Evolutionary conservation across 495 filamentous ascomycete species (phyloP).

Genomic region (Penicillium arizonense): DNA sequence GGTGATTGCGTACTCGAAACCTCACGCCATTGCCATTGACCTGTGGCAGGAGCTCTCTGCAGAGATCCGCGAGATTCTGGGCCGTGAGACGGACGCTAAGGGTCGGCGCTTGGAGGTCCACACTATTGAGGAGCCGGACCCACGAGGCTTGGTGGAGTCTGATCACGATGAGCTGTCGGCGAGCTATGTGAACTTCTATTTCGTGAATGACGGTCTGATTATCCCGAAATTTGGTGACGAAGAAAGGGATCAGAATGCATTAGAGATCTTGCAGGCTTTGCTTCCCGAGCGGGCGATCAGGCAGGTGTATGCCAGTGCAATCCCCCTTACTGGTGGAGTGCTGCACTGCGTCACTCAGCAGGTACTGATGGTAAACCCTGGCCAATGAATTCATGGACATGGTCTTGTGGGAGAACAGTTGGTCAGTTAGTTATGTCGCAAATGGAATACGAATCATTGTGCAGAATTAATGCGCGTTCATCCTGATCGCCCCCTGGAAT

Average conservation of each 20-base stretch:
- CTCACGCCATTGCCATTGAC: slow-evolving; percentile 6
- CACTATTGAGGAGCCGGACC: slow-evolving; percentile 20
- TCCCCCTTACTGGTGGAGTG: slow-evolving; percentile 27
- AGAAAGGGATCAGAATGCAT: slow-evolving; percentile 15
- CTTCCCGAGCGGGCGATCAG: slow-evolving; percentile 18
- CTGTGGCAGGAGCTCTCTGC: slow-evolving; percentile 22
- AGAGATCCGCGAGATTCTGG: slow-evolving; percentile 20
- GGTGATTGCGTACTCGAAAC: slow-evolving; percentile 20
- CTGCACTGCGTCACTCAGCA: slow-evolving; percentile 31
- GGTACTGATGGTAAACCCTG: slow-evolving; percentile 2
- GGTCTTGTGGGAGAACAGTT: neutral
- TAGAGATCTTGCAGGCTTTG: slow-evolving; percentile 17
- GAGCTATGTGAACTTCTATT: slow-evolving; percentile 29
- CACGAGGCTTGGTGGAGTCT: slow-evolving; percentile 10
- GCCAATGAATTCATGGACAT: neutral
- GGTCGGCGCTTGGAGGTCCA: slow-evolving; percentile 23
- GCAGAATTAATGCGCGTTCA: too few relatives aligned
- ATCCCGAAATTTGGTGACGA: slow-evolving; percentile 26
- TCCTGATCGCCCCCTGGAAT: too few relatives aligned
- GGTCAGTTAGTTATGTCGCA: neutral
- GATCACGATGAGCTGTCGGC: slow-evolving; percentile 20
- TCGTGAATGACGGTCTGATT: slow-evolving; percentile 26
- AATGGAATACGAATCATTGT: too few relatives aligned
- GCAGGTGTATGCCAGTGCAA: slow-evolving; percentile 23
- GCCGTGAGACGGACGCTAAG: slow-evolving; percentile 20